phyloP scores from a whole-genome alignment of 177 flowering plant species.

The Vitis hybrid region DNA sequence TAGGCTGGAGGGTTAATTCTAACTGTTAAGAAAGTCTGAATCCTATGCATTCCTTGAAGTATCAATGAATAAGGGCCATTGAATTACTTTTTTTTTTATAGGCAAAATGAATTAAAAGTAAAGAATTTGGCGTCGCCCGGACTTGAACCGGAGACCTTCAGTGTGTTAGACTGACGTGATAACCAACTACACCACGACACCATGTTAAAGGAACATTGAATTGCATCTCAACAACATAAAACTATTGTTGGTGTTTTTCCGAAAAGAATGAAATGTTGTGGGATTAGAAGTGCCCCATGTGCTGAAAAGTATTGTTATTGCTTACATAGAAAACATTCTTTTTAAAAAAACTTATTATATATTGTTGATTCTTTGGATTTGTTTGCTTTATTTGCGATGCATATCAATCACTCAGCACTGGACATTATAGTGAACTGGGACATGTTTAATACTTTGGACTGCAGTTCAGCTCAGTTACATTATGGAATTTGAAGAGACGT shows the following conservation, averaged over 20 bases:
- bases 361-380: background rate
- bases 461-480: slow-evolving; percentile 53
- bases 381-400: background rate
- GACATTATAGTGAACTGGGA: background rate
- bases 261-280: too few relatives aligned
- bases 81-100: too few relatives aligned
- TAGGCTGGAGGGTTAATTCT: too few relatives aligned
- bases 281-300: too few relatives aligned
- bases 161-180: slow-evolving; percentile 35
- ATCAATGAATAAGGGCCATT: too few relatives aligned
- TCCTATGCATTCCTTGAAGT: too few relatives aligned
- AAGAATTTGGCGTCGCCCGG: slow-evolving; percentile 24
- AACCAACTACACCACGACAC: slow-evolving; percentile 44
- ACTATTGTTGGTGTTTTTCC: too few relatives aligned
- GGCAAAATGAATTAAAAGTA: too few relatives aligned
- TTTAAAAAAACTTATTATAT: background rate
- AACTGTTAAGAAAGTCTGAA: too few relatives aligned
- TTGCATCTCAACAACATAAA: too few relatives aligned
- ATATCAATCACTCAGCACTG: slow-evolving; percentile 3
- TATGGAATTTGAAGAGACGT: slow-evolving; percentile 71
- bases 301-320: too few relatives aligned
- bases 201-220: background rate
- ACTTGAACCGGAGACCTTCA: slow-evolving; percentile 38
- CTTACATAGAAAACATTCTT: too few relatives aligned
- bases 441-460: slow-evolving; percentile 9